These are phyloP conservation scores for Colletotrichum truncatum DNA, from an alignment of 2,329 filamentous ascomycete species.

Conservation along the genomic window DNA sequence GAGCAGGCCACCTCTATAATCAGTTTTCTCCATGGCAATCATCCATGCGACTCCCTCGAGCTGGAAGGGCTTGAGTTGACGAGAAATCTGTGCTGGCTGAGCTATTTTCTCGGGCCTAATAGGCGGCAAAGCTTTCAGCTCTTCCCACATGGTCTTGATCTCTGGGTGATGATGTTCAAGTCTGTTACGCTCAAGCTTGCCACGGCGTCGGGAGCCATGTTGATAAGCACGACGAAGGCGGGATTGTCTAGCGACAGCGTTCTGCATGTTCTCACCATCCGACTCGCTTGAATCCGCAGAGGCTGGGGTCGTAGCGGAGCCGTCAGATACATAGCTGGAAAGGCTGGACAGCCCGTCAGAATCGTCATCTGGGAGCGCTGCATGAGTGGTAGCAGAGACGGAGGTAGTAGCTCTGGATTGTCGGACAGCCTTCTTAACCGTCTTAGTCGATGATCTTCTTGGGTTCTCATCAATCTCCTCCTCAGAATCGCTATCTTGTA, in stretches of 20 bases:
- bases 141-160: constrained; percentile 85
- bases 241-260: constrained; percentile 31
- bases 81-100: constrained; percentile 81
- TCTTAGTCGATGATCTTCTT: background rate
- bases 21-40: constrained; percentile 84
- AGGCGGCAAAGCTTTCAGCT: constrained; percentile 73
- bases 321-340: background rate
- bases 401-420: background rate
- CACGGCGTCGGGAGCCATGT: constrained; percentile 34
- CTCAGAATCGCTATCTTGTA: background rate
- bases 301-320: too few relatives aligned
- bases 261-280: background rate
- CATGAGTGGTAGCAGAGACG: background rate
- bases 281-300: background rate
- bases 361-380: background rate
- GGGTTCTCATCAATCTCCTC: background rate
- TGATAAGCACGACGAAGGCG: constrained; percentile 44
- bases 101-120: constrained; percentile 70
- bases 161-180: constrained; percentile 82
- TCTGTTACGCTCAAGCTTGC: constrained; percentile 65
- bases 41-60: constrained; percentile 96
- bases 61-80: constrained; percentile 91
- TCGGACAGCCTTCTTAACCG: background rate
- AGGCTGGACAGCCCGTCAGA: constrained; percentile 12
- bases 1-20: constrained; percentile 89